Evolutionary conservation across 1,284 basidiomycete genomes (phyloP).

Genomic region (Rhodotorula mucilaginosa): DNA sequence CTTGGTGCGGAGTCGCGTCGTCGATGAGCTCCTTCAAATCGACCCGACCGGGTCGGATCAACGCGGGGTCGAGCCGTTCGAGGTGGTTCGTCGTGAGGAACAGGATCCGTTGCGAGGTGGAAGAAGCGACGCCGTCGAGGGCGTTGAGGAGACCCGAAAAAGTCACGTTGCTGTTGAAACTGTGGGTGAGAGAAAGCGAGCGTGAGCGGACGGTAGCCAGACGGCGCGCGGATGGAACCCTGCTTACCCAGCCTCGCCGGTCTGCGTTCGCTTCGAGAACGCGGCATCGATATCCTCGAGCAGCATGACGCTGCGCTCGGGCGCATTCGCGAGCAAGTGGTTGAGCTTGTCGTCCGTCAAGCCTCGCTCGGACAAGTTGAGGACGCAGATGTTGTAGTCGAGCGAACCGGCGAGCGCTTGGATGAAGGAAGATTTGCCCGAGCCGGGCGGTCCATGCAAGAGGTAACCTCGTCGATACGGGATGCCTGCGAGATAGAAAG

Average conservation of each 20-base stretch:
- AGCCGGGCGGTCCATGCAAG: constrained; percentile 92
- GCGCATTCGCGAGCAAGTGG: constrained; percentile 86
- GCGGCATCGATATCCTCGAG: constrained; percentile 99
- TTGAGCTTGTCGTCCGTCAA: constrained; percentile 96
- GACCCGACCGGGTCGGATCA: constrained; percentile 91
- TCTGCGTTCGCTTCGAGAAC: constrained; percentile 86
- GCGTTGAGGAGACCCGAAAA: constrained; percentile 98
- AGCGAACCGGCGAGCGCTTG: constrained; percentile 91
- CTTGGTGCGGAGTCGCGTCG: constrained; percentile 82
- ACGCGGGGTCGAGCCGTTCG: constrained; percentile 76
- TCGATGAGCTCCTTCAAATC: constrained; percentile 82
- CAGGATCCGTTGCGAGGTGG: constrained; percentile 87
- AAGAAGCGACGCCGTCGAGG: constrained; percentile 93
- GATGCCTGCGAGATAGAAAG: constrained; percentile 63
- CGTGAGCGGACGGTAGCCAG: background rate
- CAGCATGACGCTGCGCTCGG: constrained; percentile 85
- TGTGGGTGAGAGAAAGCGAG: background rate
- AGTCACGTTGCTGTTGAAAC: constrained; percentile 65
- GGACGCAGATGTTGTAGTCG: constrained; percentile 90
- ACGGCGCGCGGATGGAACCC: background rate
- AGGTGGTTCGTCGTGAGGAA: constrained; percentile 99
- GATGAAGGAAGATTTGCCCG: constrained; percentile 97
- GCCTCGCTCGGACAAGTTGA: constrained; percentile 95
- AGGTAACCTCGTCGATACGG: constrained; percentile 96
- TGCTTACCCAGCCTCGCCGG: constrained; percentile 75